Evolutionary conservation across 768 basidiomycete species (phyloP).

Genomic region (Leucogyrophana mollusca): DNA sequence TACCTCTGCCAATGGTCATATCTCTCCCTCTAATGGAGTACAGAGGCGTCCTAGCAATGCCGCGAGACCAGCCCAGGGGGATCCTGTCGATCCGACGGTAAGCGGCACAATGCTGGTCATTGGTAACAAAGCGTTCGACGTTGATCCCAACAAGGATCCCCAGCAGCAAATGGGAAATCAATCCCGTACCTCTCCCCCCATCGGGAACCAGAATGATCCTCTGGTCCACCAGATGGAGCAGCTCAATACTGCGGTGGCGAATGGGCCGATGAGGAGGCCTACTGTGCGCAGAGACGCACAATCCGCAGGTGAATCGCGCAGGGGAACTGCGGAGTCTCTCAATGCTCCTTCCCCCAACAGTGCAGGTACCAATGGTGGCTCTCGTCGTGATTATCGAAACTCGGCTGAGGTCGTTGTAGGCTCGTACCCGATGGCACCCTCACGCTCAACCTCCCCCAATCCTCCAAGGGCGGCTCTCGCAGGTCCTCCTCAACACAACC

Average conservation of each 20-base stretch:
- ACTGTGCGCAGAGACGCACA: constrained; percentile 24
- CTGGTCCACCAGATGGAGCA: constrained; percentile 66
- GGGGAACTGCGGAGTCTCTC: constrained; percentile 19
- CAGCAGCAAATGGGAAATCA: constrained; percentile 36
- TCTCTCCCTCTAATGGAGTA: constrained; percentile 20
- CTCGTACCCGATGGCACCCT: constrained; percentile 59
- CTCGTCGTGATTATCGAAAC: constrained; percentile 62
- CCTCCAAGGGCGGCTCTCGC: constrained; percentile 74
- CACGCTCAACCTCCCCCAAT: constrained; percentile 75
- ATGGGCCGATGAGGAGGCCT: constrained; percentile 12
- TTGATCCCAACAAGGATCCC: constrained; percentile 66
- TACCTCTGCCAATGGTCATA: constrained; percentile 26
- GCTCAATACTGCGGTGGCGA: constrained; percentile 31
- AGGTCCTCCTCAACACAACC: constrained; percentile 49
- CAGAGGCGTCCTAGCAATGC: constrained; percentile 16
- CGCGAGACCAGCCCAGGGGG: constrained; percentile 35
- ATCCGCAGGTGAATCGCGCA: constrained; percentile 22
- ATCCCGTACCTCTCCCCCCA: constrained; percentile 26
- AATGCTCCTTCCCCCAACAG: constrained; percentile 23
- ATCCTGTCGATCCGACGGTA: constrained; percentile 62
- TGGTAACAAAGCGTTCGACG: constrained; percentile 64
- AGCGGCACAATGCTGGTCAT: constrained; percentile 62
- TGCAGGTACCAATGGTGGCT: constrained; percentile 6
- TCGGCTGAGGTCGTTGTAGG: constrained; percentile 83
- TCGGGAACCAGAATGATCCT: constrained; percentile 52